Evolutionary conservation across 345 rosid genomes (phyloP).

Genomic region (Aquilaria sinensis): DNA sequence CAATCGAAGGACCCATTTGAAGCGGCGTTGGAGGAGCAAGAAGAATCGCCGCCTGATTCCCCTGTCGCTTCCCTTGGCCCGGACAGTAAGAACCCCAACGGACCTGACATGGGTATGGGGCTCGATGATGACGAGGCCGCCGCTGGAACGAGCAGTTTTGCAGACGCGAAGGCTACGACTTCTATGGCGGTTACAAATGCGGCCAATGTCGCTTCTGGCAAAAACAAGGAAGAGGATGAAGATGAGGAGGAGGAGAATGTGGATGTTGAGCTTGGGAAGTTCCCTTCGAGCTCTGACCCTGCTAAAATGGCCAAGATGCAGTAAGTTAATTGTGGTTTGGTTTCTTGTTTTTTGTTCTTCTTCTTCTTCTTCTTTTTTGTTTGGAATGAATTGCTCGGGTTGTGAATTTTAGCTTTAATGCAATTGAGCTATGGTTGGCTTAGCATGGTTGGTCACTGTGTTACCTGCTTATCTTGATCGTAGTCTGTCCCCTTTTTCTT

Average conservation of each 20-base stretch:
- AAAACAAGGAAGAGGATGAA: constrained; percentile 60
- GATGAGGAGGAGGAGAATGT: constrained; percentile 89
- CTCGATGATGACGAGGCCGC: constrained; percentile 34
- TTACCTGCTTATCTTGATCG: no score
- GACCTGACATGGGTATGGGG: constrained; percentile 13
- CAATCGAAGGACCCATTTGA: constrained; percentile 91
- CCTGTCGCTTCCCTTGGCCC: constrained; percentile 39
- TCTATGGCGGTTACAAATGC: constrained; percentile 12
- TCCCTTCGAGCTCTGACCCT: constrained; percentile 70
- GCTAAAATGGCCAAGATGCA: constrained; percentile 89
- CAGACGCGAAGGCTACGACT: constrained; percentile 17
- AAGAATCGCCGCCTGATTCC: constrained; percentile 63
- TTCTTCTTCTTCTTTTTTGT: background rate
- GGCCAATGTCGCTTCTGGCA: constrained; percentile 13
- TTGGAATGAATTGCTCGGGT: background rate
- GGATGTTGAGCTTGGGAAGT: constrained; percentile 80
- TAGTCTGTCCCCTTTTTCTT: no score
- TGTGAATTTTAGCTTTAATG: no score
- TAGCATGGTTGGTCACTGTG: no score
- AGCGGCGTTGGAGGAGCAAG: constrained; percentile 78
- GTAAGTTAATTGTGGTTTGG: constrained; percentile 29
- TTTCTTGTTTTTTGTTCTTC: background rate
- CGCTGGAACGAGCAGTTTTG: constrained; percentile 12
- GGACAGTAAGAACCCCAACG: constrained; percentile 21
- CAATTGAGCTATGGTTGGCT: background rate